Percentiles rank a stretch among this genome's conserved stretches.
These are phyloP conservation scores for Ochetophila trinervis DNA, from an alignment of 306 rosid genomes.

Conservation along the genomic window DNA sequence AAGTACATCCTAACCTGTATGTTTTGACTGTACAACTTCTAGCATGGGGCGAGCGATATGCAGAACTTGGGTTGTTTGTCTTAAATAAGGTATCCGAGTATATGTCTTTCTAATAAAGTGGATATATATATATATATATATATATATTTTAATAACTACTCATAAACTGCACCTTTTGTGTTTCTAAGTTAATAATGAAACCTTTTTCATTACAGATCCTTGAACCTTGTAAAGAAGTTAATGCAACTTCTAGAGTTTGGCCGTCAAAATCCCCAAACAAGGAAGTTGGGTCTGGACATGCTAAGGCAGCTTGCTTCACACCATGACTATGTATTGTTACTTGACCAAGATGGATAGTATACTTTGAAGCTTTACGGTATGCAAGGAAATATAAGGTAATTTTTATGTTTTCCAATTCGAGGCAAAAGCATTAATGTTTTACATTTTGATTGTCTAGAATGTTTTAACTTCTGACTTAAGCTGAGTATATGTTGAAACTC, in stretches of 20 bases:
- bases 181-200: constrained; percentile 21
- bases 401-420: constrained; percentile 4
- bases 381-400: constrained; percentile 75
- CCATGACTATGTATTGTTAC: constrained; percentile 74
- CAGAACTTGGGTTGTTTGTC: constrained; percentile 82
- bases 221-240: constrained; percentile 90
- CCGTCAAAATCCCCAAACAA: constrained; percentile 57
- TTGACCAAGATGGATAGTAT: constrained; percentile 88
- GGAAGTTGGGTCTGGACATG: constrained; percentile 96
- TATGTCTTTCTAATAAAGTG: constrained; percentile 9
- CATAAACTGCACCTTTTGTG: constrained; percentile 11
- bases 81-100: constrained; percentile 63
- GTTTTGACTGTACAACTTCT: constrained; percentile 72
- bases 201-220: constrained; percentile 53
- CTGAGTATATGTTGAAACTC: too few species aligned
- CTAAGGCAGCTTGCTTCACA: constrained; percentile 87
- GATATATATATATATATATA: too few species aligned
- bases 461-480: too few species aligned
- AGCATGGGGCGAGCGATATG: constrained; percentile 69
- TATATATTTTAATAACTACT: too few species aligned
- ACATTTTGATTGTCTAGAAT: not conserved
- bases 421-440: not conserved
- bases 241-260: constrained; percentile 89
- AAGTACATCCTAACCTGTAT: constrained; percentile 60
- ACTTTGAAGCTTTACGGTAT: constrained; percentile 87